Evolutionary conservation across 2,329 filamentous ascomycete species (phyloP), one percentile per base, ranked within the genome.

Genomic region (Penicillium sp.): DNA sequence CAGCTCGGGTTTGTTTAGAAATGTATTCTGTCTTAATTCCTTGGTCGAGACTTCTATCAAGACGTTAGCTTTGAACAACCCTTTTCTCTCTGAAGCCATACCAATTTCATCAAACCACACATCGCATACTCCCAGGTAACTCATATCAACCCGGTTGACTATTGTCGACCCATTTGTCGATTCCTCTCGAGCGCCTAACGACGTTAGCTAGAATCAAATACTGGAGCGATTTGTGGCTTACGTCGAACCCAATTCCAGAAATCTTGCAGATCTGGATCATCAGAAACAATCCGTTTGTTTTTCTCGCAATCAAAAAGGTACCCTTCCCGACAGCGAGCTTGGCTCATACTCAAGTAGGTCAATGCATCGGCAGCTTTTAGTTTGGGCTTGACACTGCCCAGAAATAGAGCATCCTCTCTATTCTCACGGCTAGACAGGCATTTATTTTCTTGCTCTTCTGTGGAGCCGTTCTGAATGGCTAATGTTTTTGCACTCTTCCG

Each of bases 241-340:
- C 82, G 77, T 59, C 79, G 73, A 33, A 86, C 70, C 67, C 83
- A 81, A 46, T 75, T 76, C 84, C 84, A 87, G 33, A 86, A 74
- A 6, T 80, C 79, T 53, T 82, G 79, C 5, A 87, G 72, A 66
- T 77, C 78, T 47, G 76, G 77, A 62, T 86, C 79, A 52, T 85
- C 82, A 1, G 75, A 70, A 3, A 84, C 71, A 24, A 87, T 79
- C 7, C 72, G 66, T 59, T 77, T 78, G 61, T 87, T 87, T 54
- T 74, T 79, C 21, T 71, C 68, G 57, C 79, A 80, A 59, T 85
- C 77, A 47, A 86, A 73, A 1, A 77, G 62, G 59, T 79, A 79
- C 1, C 77, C 84, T 65, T 82, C 81, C 57, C 77, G 75, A 63
- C 83, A 85, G 14, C 84, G 70, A 20, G 70, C 62, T 35, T 78